Evolutionary conservation across 1,139 yeast species (phyloP).

Genomic region (Yamadazyma dushanensis): DNA sequence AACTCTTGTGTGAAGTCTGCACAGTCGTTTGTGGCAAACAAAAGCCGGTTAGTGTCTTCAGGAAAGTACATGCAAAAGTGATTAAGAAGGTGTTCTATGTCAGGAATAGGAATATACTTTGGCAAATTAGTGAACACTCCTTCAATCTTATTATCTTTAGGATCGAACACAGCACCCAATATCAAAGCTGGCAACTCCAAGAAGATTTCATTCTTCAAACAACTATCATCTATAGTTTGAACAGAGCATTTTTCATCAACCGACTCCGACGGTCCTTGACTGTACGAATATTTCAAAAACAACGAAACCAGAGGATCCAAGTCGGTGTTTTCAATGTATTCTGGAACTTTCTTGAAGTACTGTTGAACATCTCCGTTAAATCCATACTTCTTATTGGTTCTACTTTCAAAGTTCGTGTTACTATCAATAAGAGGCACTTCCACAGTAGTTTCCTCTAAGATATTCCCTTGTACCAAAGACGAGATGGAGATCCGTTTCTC

Average conservation of each 20-base stretch:
- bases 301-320: constrained; percentile 1
- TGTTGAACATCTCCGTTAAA: constrained; percentile 2
- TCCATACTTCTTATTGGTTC: constrained; percentile 1
- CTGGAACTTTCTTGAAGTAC: constrained; percentile 1
- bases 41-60: neutral
- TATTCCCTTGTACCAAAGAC: neutral
- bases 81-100: neutral
- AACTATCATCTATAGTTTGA: neutral
- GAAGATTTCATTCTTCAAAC: constrained; percentile 2
- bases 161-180: neutral
- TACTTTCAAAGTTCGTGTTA: neutral
- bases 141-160: neutral
- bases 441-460: constrained; percentile 3
- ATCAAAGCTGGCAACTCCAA: constrained; percentile 2
- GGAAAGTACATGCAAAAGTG: constrained; percentile 1
- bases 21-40: neutral
- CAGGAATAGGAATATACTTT: neutral
- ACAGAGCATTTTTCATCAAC: neutral
- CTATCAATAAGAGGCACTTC: constrained; percentile 2
- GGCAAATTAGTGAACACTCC: constrained; percentile 3
- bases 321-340: constrained; percentile 1
- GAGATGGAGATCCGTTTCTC: constrained; percentile 2
- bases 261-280: neutral
- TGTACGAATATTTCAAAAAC: neutral
- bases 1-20: neutral